Percentiles rank a stretch among this genome's conserved stretches.
Evolutionary conservation across 2,329 filamentous ascomycete species (phyloP).

Genomic region (Pseudogymnoascus sp.): DNA sequence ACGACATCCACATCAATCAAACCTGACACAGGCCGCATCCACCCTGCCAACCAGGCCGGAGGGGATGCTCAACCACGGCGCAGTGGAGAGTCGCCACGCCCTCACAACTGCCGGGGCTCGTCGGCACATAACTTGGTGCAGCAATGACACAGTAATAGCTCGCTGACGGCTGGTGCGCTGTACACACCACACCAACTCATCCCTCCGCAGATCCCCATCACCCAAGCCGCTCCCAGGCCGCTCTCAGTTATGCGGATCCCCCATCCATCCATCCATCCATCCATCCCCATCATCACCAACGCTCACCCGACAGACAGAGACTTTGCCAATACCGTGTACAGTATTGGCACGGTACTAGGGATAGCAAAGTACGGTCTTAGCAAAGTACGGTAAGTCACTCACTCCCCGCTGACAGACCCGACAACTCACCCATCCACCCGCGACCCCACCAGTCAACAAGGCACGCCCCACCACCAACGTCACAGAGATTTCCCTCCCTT

Average conservation of each 20-base stretch:
- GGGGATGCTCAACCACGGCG: background rate
- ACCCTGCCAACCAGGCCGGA: background rate
- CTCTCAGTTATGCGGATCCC: background rate
- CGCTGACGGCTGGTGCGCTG: background rate
- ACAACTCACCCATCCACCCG: background rate
- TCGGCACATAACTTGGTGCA: background rate
- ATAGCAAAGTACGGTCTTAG: no score
- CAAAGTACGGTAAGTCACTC: no score
- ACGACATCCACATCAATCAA: background rate
- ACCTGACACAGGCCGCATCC: background rate
- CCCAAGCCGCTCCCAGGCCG: background rate
- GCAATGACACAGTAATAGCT: background rate
- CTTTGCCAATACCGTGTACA: background rate
- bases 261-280: background rate
- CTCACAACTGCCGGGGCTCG: background rate
- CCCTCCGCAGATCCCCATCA: background rate
- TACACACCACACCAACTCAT: background rate
- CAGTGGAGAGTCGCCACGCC: background rate
- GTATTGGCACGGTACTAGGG: background rate
- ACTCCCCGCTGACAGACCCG: background rate
- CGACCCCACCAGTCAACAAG: background rate
- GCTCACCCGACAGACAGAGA: background rate
- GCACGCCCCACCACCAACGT: background rate
- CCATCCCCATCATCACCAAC: background rate
- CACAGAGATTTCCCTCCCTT: background rate